phyloP scores from a whole-genome alignment of 768 basidiomycete species.

The Kwoniella europaea region DNA sequence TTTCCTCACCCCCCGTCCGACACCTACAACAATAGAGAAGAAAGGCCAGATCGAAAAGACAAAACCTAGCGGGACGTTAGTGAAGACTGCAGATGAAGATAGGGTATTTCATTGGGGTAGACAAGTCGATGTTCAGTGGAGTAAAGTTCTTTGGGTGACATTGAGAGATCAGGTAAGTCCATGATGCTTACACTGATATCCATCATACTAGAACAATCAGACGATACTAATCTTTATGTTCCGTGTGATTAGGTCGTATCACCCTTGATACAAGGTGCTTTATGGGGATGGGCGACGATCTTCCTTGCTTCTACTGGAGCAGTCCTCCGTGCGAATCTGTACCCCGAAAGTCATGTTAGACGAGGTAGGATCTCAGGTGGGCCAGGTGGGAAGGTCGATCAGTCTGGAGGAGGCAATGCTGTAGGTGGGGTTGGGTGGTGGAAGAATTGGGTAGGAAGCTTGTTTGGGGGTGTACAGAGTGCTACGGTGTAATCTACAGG shows the following conservation, averaged over 20 bases:
- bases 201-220: too few relatives aligned
- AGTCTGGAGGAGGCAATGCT: conserved; percentile 42
- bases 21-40: conserved; percentile 14
- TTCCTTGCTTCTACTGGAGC: conserved; percentile 41
- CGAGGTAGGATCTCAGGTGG: conserved; percentile 51
- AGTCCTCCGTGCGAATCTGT: conserved; percentile 40
- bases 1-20: conserved; percentile 48
- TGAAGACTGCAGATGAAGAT: conserved; percentile 44
- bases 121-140: conserved; percentile 54
- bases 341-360: conserved; percentile 45
- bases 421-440: conserved; percentile 53
- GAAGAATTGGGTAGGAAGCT: conserved; percentile 53
- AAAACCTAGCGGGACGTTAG: conserved; percentile 30
- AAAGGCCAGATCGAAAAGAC: conserved; percentile 21
- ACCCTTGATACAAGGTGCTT: conserved; percentile 54
- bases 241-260: conserved; percentile 43
- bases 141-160: conserved; percentile 51
- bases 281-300: conserved; percentile 54
- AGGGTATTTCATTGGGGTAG: conserved; percentile 56
- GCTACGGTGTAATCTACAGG: conserved; percentile 31
- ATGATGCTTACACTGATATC: neutral
- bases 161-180: conserved; percentile 55
- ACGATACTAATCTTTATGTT: too few relatives aligned
- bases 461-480: conserved; percentile 52
- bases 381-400: conserved; percentile 24